Evolutionary conservation across 805 yeast species (phyloP).

Genomic region (Maudiozyma barnettii): DNA sequence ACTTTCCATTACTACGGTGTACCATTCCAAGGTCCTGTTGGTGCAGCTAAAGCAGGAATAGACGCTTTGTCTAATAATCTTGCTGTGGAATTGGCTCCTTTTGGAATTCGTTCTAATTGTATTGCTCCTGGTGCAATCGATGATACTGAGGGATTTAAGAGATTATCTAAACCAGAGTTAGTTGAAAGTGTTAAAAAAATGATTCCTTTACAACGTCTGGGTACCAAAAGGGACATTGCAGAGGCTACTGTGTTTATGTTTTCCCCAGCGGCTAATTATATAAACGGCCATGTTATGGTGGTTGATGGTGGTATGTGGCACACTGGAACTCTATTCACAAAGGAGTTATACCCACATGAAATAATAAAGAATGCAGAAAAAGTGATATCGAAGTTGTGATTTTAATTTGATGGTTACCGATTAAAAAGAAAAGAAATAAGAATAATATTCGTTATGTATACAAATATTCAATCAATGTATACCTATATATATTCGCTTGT

Average conservation of each 20-base stretch:
- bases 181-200: constrained; percentile 34
- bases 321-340: constrained; percentile 38
- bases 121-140: constrained; percentile 89
- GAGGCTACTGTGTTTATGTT: constrained; percentile 76
- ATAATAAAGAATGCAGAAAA: constrained; percentile 23
- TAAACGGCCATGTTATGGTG: constrained; percentile 67
- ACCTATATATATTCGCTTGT: too few species aligned
- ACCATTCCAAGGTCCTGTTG: constrained; percentile 82
- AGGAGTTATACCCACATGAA: constrained; percentile 37
- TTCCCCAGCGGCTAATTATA: constrained; percentile 70
- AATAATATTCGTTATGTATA: too few species aligned
- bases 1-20: constrained; percentile 85
- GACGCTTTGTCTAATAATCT: constrained; percentile 78
- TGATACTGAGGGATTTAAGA: constrained; percentile 75
- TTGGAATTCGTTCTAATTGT: constrained; percentile 74
- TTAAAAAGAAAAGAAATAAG: constrained; percentile 5
- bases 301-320: constrained; percentile 95
- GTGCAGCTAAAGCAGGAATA: constrained; percentile 93
- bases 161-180: constrained; percentile 42
- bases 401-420: too few species aligned
- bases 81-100: constrained; percentile 87
- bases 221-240: constrained; percentile 72
- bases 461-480: too few species aligned
- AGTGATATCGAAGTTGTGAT: constrained; percentile 32
- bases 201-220: constrained; percentile 54